Evolutionary conservation across 495 filamentous ascomycete species (phyloP), one percentile per base, ranked within the genome.

Genomic region (Haplographium delicatum): DNA sequence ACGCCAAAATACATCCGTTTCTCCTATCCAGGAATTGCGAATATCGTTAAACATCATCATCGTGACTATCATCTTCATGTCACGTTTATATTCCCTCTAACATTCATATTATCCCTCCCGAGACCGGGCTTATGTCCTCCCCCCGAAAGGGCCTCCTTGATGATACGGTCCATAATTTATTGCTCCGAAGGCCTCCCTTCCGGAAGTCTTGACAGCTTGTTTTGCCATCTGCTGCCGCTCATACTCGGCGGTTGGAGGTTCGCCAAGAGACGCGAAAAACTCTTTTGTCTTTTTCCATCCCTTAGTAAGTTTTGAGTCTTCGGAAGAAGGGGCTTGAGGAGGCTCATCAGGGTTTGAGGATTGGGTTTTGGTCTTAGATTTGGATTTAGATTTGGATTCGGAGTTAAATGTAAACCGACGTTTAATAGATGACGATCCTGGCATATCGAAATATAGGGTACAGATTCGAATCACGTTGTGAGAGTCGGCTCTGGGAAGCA

Each of bases 91-190:
- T 22, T 6, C 35, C 22, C 16, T 39, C 16, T 7, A 13, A 4
- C 35, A 15, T 15, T 38, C 2, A 15, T 11, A 20, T 19, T 15
- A 35, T 9, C 6, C 3, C 33, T 16, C 13, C 6, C 13, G 11
- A 35, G n/a, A 6, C 15, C 28, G 13, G 22, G 25, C 42, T 18
- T 44, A 11, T 51, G 58, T 18, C 35, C 51, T 42, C 34, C 45
- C 46, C 16, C 18, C 24, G 34, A 41, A 56, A 18, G 53, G 47
- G 5, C 47, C 53, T 0, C 47, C 53, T 8, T 28, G n/a, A 16
- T 24, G n/a, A 42, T 50, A 56, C 5, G 42, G 46, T n/a, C 53
- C 53, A 47, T 56, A 56, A 34, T 56, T 51, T 15, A 47, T 25
- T 8, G 47, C 53, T 1, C 47, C 47, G 34, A 47, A 53, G 1